These are phyloP conservation scores for Tremella fuciformis DNA, from an alignment of 768 basidiomycete species.

Conservation along the genomic window DNA sequence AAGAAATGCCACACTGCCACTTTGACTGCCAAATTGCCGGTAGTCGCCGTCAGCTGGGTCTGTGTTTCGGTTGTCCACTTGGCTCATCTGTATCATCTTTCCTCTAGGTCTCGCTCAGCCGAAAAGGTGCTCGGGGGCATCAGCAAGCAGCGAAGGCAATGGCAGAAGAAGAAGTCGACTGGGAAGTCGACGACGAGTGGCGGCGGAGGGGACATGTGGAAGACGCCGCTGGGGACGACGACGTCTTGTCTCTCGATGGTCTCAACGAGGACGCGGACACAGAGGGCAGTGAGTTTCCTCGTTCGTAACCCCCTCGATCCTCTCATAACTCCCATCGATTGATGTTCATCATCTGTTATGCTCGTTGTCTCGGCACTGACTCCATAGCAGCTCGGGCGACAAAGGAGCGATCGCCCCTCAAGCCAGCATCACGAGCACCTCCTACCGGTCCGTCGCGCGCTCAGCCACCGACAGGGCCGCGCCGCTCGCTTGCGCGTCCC, in stretches of 20 bases:
- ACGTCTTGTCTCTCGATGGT: constrained; percentile 13
- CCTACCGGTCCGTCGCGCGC: background rate
- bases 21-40: background rate
- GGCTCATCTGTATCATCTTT: no score
- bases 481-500: background rate
- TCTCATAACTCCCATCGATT: background rate
- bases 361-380: background rate
- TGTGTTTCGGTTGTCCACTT: no score
- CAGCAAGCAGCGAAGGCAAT: no score
- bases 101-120: no score
- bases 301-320: background rate
- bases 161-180: constrained; percentile 26
- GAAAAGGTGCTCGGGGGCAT: no score
- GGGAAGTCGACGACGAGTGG: constrained; percentile 18
- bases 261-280: constrained; percentile 2
- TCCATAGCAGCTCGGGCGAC: background rate
- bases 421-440: background rate
- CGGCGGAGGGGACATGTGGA: background rate
- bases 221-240: constrained; percentile 7
- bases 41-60: no score
- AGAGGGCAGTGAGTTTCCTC: constrained; percentile 3
- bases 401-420: background rate
- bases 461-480: constrained; percentile 7
- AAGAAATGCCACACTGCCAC: constrained; percentile 5
- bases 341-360: background rate